Base-by-base conservation (phyloP, 176 grass and related monocot genomes). In the Aegilops tauschii region DNA sequence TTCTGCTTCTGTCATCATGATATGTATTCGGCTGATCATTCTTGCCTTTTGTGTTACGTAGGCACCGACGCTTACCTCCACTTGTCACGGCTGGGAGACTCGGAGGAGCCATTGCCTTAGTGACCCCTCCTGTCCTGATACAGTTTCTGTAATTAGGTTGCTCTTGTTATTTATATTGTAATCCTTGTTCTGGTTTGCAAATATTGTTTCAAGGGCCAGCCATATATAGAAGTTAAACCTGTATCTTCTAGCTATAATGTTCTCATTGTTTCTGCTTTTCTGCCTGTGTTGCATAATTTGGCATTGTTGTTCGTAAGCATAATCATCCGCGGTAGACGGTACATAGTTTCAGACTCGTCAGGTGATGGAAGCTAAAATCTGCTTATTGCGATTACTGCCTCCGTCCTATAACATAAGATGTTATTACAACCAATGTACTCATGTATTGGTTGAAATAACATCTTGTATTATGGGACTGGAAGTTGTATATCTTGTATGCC, bases 31-130 rank as follows among this genome's bases (percentile, higher is more conserved):
- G 31, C 74, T 85, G 47, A 31, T 31, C 3, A 37, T 25, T 36
- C 17, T 72, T 83, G 45, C 61, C 3, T 27, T 10, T 17, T 20
- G 5, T 80, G 40, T 70, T 32, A 73, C 80, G 76, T 78, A 98
- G 97, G 97, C 71, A 98, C 97, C 25, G 97, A 98, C 78, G 97
- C 97, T 80, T 98, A 96, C 49, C 97, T 98, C 79, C 97, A 98
- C 79, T 63, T 98, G 36, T 98, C 97, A 78, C 90, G 97, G 56
- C 85, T 98, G 37, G 96, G 97, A 61, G 94, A 96, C 89, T 96
- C 92, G 0, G 90, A 98, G 88, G 97, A 98, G 81, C 97, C 97
- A 34, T 90, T 98, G 66, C 86, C 93, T 20, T 96, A 58, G n/a
- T n/a, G 71, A 58, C 21, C 45, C 42, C 25, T 30, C 54, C 82